phyloP scores from a whole-genome alignment of 140 eudicot genomes.

The Stevia rebaudiana region DNA sequence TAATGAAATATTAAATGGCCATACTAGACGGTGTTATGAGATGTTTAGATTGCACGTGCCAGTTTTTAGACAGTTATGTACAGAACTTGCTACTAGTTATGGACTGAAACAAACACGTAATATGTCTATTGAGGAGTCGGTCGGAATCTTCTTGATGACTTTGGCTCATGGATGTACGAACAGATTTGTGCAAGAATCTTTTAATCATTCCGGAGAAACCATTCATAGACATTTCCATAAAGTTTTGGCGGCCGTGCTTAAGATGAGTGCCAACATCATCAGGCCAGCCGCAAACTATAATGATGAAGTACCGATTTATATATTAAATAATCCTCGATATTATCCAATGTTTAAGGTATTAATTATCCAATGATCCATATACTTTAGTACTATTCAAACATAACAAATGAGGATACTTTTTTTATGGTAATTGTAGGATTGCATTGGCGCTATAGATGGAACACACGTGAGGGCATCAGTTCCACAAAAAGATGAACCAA shows the following conservation, averaged over 20 bases:
- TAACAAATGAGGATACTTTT: too few species aligned
- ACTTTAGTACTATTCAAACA: neutral
- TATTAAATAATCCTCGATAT: neutral
- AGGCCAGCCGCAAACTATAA: neutral
- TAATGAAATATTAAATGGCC: neutral
- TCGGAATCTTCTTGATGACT: constrained; percentile 5
- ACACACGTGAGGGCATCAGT: neutral
- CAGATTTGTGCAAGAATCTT: neutral
- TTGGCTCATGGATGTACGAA: constrained; percentile 5
- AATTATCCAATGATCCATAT: too few species aligned
- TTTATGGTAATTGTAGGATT: neutral
- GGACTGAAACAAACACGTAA: constrained; percentile 2
- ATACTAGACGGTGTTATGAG: too few species aligned
- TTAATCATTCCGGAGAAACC: constrained; percentile 1
- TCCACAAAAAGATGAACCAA: neutral
- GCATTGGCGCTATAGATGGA: neutral
- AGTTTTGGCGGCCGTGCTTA: neutral
- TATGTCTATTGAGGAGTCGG: neutral
- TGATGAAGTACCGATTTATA: neutral
- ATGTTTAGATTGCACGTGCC: neutral
- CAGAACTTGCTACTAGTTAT: neutral
- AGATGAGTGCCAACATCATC: neutral
- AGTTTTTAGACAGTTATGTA: neutral
- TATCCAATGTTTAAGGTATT: constrained; percentile 14
- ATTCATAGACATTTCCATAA: neutral